Evolutionary conservation across 352 stramenopile genomes (phyloP).

Genomic region (Globisporangium cederbergense): DNA sequence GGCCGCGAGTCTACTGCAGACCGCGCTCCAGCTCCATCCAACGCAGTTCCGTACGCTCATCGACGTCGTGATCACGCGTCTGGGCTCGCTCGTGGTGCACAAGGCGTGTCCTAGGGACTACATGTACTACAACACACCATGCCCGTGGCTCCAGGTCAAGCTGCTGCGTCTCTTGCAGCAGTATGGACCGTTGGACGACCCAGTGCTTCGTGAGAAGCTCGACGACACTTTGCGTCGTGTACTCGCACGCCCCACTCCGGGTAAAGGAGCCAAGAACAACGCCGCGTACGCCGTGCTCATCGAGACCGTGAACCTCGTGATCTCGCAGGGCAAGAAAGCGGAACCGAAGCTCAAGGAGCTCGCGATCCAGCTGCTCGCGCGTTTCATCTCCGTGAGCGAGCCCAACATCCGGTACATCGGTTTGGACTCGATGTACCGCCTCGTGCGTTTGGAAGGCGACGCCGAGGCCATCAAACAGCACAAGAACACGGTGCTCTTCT

Average conservation of each 20-base stretch:
- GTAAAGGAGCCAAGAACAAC: constrained; percentile 92
- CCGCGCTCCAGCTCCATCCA: constrained; percentile 87
- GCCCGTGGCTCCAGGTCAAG: constrained; percentile 95
- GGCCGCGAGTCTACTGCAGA: constrained; percentile 88
- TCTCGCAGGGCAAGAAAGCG: constrained; percentile 87
- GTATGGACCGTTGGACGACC: constrained; percentile 77
- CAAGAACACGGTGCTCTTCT: constrained; percentile 94
- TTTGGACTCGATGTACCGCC: constrained; percentile 94
- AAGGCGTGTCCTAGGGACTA: constrained; percentile 93
- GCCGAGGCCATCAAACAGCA: constrained; percentile 91
- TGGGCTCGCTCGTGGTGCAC: constrained; percentile 92
- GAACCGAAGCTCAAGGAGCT: constrained; percentile 88
- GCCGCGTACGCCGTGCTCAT: constrained; percentile 96
- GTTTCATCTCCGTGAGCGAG: constrained; percentile 97
- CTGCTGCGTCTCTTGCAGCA: constrained; percentile 92
- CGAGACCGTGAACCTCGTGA: constrained; percentile 97
- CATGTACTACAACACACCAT: constrained; percentile 97
- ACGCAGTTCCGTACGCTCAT: constrained; percentile 91
- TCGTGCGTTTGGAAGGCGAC: constrained; percentile 88
- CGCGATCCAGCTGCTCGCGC: constrained; percentile 92
- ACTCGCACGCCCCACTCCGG: constrained; percentile 83
- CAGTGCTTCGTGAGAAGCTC: constrained; percentile 60
- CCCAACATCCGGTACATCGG: constrained; percentile 98
- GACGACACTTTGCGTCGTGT: constrained; percentile 92
- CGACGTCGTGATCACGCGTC: constrained; percentile 90